phyloP scores from a whole-genome alignment of 108 stramenopile species.

The Discostella stelligeroides region DNA sequence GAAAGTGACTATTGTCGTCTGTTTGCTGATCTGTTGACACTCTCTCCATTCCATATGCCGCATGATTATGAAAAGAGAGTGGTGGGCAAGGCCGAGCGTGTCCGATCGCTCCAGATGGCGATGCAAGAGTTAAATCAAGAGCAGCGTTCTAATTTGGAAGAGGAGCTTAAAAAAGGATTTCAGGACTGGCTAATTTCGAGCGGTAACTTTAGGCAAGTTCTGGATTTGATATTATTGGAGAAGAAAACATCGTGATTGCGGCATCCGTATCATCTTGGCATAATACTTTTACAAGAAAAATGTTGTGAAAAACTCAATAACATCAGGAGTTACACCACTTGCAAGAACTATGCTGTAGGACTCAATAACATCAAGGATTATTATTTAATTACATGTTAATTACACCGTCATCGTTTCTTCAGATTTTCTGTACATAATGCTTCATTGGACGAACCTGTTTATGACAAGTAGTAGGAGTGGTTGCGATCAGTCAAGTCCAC shows the following conservation, averaged over 20 bases:
- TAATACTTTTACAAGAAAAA: no score
- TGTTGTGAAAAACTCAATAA: no score
- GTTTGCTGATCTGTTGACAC: conserved; percentile 72
- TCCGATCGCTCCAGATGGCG: conserved; percentile 70
- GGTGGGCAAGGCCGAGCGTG: conserved; percentile 73
- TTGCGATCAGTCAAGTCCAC: neutral
- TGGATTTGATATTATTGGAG: conserved; percentile 91
- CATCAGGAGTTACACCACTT: no score
- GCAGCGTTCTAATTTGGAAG: conserved; percentile 68
- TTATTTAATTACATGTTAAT: no score
- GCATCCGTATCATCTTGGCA: no score
- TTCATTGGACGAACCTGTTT: neutral
- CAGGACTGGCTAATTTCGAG: conserved; percentile 91
- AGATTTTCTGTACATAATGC: no score
- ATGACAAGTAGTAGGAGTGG: conserved; percentile 5
- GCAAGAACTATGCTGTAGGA: no score
- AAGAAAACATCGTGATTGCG: conserved; percentile 34
- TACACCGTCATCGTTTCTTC: no score
- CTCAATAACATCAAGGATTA: no score
- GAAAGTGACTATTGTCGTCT: conserved; percentile 84
- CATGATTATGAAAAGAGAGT: conserved; percentile 81
- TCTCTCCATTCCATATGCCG: conserved; percentile 86
- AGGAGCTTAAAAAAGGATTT: conserved; percentile 83
- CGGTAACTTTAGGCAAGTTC: conserved; percentile 91
- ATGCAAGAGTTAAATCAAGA: conserved; percentile 71